These are phyloP conservation scores for Eucalyptus curtisii DNA, from an alignment of 345 rosid genomes.

Conservation along the genomic window DNA sequence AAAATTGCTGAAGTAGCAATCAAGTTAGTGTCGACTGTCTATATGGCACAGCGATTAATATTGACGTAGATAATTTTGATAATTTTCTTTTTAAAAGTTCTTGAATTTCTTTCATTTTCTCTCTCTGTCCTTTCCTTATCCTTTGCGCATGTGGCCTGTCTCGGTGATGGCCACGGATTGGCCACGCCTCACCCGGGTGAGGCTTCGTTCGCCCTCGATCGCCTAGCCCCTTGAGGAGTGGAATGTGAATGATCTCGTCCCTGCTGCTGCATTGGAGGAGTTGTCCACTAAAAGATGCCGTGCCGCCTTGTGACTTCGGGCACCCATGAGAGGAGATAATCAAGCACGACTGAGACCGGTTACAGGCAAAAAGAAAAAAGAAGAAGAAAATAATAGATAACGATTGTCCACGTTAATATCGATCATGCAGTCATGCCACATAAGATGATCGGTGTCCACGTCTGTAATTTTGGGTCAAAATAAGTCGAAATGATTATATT, in stretches of 20 bases:
- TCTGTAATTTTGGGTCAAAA: fast-evolving
- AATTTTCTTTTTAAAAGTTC: background rate
- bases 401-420: fast-evolving
- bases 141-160: background rate
- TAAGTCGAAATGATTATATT: fast-evolving
- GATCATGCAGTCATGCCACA: fast-evolving
- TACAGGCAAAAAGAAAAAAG: background rate
- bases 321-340: background rate
- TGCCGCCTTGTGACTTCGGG: background rate
- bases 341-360: background rate
- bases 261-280: background rate
- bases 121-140: background rate
- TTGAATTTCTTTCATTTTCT: background rate
- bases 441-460: fast-evolving
- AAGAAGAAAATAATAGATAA: background rate
- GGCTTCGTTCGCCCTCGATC: background rate
- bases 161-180: background rate
- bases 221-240: background rate
- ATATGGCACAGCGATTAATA: fast-evolving
- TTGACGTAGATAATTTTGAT: fast-evolving
- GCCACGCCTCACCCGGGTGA: background rate
- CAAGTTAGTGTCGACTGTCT: fast-evolving
- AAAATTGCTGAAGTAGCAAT: fast-evolving
- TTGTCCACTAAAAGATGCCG: background rate
- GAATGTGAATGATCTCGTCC: background rate